Percentiles rank a stretch among this genome's conserved stretches.
Evolutionary conservation across 2,329 filamentous ascomycete species (phyloP).

Genomic region (Ramularia endophylla): DNA sequence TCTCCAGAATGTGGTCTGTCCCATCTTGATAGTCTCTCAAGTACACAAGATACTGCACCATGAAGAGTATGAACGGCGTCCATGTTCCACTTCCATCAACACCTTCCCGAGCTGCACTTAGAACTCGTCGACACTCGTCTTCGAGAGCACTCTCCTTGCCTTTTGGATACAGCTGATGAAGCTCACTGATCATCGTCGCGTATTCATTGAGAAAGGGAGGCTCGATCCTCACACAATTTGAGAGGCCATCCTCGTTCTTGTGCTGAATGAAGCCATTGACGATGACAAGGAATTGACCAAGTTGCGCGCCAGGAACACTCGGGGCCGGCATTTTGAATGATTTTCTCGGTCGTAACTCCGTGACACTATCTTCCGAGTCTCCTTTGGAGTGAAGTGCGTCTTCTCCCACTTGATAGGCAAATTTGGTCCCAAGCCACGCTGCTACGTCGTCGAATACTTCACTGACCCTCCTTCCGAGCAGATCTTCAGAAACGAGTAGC

Average conservation of each 20-base stretch:
- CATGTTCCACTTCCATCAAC: slow-evolving; percentile 62
- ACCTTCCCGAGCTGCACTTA: slow-evolving; percentile 61
- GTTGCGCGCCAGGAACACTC: slow-evolving; percentile 46
- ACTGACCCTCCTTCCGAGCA: neutral
- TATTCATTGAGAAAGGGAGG: slow-evolving; percentile 64
- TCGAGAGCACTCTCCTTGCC: slow-evolving; percentile 51
- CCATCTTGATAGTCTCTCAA: slow-evolving; percentile 76
- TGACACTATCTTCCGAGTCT: no score
- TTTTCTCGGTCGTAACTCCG: no score
- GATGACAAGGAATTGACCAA: slow-evolving; percentile 61
- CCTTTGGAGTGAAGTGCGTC: no score
- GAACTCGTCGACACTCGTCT: slow-evolving; percentile 54
- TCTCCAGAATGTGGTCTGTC: slow-evolving; percentile 65
- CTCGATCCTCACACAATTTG: slow-evolving; percentile 68
- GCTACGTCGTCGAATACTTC: neutral
- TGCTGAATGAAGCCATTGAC: slow-evolving; percentile 57
- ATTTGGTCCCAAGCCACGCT: neutral
- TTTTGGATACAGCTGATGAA: slow-evolving; percentile 54
- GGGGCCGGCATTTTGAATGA: neutral
- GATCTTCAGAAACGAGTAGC: neutral
- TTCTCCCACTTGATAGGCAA: no score
- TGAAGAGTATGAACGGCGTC: slow-evolving; percentile 71
- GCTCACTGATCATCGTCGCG: slow-evolving; percentile 59
- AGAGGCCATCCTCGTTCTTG: slow-evolving; percentile 60
- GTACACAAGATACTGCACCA: slow-evolving; percentile 75